Base-by-base conservation (phyloP, 2,329 filamentous ascomycete genomes). In the Pseudocercospora eumusae region DNA sequence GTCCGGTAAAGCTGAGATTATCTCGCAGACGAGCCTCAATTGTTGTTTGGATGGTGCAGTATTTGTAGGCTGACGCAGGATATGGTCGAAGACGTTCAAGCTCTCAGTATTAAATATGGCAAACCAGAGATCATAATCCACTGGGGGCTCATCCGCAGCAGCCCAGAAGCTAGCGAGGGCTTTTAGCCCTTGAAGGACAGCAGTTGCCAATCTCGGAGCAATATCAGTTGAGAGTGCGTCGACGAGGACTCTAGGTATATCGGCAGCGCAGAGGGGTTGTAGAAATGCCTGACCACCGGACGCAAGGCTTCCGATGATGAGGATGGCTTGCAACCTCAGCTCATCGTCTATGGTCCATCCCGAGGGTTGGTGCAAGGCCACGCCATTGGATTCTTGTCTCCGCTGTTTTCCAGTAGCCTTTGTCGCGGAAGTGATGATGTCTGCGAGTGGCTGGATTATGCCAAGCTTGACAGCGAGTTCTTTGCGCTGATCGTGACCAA, bases 401-500 rank as follows among this genome's bases (percentile, higher is more conserved):
- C 79, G 74, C 52, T 54, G 52, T 76, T 82, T 76, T 61, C 80
- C 75, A 74, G 76, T 70, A 76, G 75, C 73, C 75, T 79, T 77
- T 69, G 76, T 71, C 49, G 74, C 72, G 15, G 73, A 73, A 59
- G 76, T 75, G 42, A 89, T 75, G 56, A 85, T 75, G 36, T 81
- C 79, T 27, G 85, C 80, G 54, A 90, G 79, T 33, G 84, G 83
- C 57, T 85, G 83, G 52, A 95, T 77, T 27, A 91, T 81, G 18
- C 93, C 93, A 59, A 85, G 79, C 61, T 81, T 81, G 44, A 97
- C 83, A 81, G 88, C 93, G 60, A 86, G 78, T 76, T 93, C 89
- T 77, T 99, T 99, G 75, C 88, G 88, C 75, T 93, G 88, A 33
- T 89, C 84, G 76, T 98, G 92, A 23, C 95, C 95, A 63, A 96